Evolutionary conservation across 192 early-diverging fungal species (phyloP).

Genomic region (Diversispora epigaea): DNA sequence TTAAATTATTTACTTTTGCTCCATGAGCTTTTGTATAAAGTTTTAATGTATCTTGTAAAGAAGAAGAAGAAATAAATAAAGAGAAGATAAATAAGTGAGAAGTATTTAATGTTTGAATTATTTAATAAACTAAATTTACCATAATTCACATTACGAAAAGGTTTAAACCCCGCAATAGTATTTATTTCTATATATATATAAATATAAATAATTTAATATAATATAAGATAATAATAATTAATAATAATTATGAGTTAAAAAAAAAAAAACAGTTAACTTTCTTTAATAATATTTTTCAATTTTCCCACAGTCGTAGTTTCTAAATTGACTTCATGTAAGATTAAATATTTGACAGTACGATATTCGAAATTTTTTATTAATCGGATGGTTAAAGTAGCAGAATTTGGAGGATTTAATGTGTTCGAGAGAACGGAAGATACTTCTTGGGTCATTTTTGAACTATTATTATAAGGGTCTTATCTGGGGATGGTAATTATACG

Average conservation of each 20-base stretch:
- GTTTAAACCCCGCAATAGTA: slow-evolving; percentile 62
- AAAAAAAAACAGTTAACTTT: slow-evolving; percentile 49
- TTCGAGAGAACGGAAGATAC: too few species aligned
- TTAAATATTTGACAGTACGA: slow-evolving; percentile 78
- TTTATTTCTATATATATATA: slow-evolving; percentile 52
- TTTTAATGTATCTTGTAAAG: slow-evolving; percentile 67
- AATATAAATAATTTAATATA: neutral
- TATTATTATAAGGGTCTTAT: too few species aligned
- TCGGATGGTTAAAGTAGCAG: slow-evolving; percentile 73
- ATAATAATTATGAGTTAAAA: neutral
- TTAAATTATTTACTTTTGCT: slow-evolving; percentile 54
- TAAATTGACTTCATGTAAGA: slow-evolving; percentile 73
- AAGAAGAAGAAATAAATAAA: neutral
- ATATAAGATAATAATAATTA: neutral
- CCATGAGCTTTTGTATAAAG: slow-evolving; percentile 73
- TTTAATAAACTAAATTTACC: slow-evolving; percentile 44
- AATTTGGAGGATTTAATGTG: too few species aligned
- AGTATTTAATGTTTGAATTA: neutral
- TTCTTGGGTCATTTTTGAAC: too few species aligned
- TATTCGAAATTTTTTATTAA: slow-evolving; percentile 92
- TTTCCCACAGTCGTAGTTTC: slow-evolving; percentile 63
- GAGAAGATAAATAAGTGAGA: neutral
- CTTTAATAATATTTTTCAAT: slow-evolving; percentile 52
- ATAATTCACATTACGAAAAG: slow-evolving; percentile 65
- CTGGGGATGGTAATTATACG: too few species aligned